Base-by-base conservation (phyloP, 345 rosid genomes). In the Hibiscus trionum region DNA sequence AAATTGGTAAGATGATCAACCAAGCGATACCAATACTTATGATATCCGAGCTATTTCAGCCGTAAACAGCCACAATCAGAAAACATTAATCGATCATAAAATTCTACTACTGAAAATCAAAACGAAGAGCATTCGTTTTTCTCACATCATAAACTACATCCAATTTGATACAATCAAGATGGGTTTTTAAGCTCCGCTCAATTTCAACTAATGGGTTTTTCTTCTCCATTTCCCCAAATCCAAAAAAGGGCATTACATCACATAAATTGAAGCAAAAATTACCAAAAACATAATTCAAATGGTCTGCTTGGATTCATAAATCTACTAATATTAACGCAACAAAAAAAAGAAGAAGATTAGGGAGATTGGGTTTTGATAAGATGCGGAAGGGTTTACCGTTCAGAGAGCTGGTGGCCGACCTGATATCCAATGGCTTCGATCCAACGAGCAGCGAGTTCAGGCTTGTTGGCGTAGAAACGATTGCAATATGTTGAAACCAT, bases 341-440 rank as follows among this genome's bases (percentile, higher is more conserved):
- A 39, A 39, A 8, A 39, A 37, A 39, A 49, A 46, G 21, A 21
- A 21, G 24, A 26, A 19, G 50, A 24, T 5, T 1, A 4, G 52
- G 67, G 8, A 62, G 10, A 17, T 17, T 17, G 57, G 61, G 6
- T 17, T 39, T 50, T 56, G 49, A 60, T 52, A 21, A 19, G 65
- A 53, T 33, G 62, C n/a, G 8, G 70, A 42, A 44, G 76, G 24
- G 75, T 75, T 72, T 77, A 90, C 97, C 98, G 88, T 83, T 93
- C 99, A 69, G 97, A 91, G 82, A 96, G 99, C 91, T 96, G 99
- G 76, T 91, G 97, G 72, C 99, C 99, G 81, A 96, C 98, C 81
- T 96, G 99, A 71, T 88, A 96, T 72, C 99, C 99, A 62, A 96
- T 96, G 74, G 98, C 93, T 75, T 96, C 98, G 88, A 96, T 96